A percentile compares a stretch with the other conserved stretches of the same genome.
phyloP scores from a whole-genome alignment of 148 eudicot species.

The Persicaria tinctoria region DNA sequence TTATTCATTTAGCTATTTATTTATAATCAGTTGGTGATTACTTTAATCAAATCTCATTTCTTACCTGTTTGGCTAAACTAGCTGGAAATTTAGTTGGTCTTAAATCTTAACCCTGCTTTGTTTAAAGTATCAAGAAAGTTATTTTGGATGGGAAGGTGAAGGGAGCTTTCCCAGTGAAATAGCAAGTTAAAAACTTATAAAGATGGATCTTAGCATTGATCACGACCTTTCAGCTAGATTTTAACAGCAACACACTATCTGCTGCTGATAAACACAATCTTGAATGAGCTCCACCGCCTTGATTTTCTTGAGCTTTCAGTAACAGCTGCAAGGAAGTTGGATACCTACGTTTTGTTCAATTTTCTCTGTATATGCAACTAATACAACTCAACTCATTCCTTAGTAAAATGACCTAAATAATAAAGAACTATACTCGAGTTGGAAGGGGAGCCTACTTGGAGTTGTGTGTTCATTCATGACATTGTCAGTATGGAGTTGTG shows the following conservation, averaged over 20 bases:
- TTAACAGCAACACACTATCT: neutral
- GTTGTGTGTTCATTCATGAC: neutral
- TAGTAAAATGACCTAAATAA: neutral
- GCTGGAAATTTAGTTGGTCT: neutral
- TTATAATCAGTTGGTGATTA: neutral
- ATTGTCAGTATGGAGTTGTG: neutral
- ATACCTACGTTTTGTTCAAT: neutral
- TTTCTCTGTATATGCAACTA: neutral
- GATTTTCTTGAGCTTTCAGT: neutral
- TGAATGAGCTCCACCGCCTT: neutral
- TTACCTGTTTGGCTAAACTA: neutral
- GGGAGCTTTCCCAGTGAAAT: constrained; percentile 2
- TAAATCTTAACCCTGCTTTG: neutral
- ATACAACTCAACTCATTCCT: neutral
- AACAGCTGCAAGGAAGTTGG: neutral
- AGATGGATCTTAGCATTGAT: neutral
- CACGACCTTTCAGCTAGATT: constrained; percentile 5
- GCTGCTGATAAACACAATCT: neutral
- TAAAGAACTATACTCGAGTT: neutral
- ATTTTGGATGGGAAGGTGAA: neutral
- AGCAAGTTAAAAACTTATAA: neutral
- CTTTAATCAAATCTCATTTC: neutral
- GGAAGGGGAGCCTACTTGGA: neutral
- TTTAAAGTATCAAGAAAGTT: neutral
- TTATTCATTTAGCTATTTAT: neutral